Conservation (phyloP, 2,329 filamentous ascomycete species). For the Emergomyces pasteurianus region DNA sequence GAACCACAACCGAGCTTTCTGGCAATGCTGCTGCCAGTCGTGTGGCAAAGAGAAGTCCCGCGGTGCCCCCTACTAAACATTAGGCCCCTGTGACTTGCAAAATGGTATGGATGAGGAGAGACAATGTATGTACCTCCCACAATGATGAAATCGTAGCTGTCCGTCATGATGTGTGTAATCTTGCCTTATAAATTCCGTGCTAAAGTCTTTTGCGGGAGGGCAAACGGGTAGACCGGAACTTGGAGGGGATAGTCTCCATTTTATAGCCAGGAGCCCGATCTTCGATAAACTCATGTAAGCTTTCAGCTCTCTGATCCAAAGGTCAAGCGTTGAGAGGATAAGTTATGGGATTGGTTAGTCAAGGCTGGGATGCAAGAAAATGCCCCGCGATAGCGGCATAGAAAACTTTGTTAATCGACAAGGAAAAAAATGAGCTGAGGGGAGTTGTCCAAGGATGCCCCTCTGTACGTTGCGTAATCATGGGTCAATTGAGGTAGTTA, state of each 20-base stretch:
- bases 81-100: not conserved
- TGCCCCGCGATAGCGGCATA: no score
- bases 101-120: not conserved
- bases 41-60: conserved; percentile 1
- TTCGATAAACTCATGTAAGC: no score
- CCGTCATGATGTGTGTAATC: not conserved
- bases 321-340: no score
- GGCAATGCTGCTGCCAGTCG: not conserved
- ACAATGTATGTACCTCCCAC: conserved; percentile 1
- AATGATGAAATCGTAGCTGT: conserved; percentile 4
- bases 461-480: no score
- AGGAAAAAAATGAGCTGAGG: no score
- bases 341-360: no score
- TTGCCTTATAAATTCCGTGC: not conserved
- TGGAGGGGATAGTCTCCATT: not conserved
- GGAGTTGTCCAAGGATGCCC: no score
- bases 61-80: not conserved
- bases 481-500: no score
- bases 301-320: no score
- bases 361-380: no score
- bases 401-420: no score
- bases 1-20: not conserved
- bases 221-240: not conserved
- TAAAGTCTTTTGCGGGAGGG: no score
- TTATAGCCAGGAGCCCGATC: not conserved